Evolutionary conservation across 2,329 filamentous ascomycete species (phyloP).

Genomic region (Tolypocladium amazonense): DNA sequence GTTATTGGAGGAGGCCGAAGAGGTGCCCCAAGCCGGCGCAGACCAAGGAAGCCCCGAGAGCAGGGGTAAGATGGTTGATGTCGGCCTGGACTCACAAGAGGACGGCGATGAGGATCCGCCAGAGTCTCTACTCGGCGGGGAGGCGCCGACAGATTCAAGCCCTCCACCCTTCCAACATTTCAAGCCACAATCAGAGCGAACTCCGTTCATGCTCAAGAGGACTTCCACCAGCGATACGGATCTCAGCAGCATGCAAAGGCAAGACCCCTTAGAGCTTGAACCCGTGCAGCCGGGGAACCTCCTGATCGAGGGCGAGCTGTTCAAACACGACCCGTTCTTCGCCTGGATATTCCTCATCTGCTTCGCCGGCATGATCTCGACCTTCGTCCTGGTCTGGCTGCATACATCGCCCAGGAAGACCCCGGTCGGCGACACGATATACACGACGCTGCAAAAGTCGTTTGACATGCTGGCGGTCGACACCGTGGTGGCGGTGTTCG

Average conservation of each 20-base stretch:
- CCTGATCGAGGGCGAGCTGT: conserved; percentile 54
- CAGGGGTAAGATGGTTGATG: conserved; percentile 71
- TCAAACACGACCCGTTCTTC: conserved; percentile 83
- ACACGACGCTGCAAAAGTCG: conserved; percentile 75
- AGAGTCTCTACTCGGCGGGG: conserved; percentile 45
- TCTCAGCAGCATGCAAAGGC: conserved; percentile 24
- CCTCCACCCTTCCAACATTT: conserved; percentile 56
- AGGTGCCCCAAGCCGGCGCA: conserved; percentile 24
- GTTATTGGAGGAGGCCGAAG: conserved; percentile 31
- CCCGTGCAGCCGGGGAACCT: conserved; percentile 34
- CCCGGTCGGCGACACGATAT: conserved; percentile 85
- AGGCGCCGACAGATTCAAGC: conserved; percentile 38
- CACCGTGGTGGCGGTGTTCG: conserved; percentile 78
- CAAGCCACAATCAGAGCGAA: conserved; percentile 26
- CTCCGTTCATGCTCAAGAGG: conserved; percentile 27
- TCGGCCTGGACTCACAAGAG: conserved; percentile 64
- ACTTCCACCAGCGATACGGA: conserved; percentile 38
- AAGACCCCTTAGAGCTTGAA: conserved; percentile 26
- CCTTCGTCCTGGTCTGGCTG: conserved; percentile 80
- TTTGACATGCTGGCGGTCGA: conserved; percentile 86
- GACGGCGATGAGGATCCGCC: conserved; percentile 48
- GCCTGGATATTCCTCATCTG: conserved; percentile 81
- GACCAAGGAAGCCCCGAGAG: conserved; percentile 17
- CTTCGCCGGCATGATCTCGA: conserved; percentile 73
- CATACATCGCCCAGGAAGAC: conserved; percentile 67